A percentile compares a stretch with the other conserved stretches of the same genome.
Conservation (phyloP, 163 green algal genomes). For the Scenedesmus sp. region DNA sequence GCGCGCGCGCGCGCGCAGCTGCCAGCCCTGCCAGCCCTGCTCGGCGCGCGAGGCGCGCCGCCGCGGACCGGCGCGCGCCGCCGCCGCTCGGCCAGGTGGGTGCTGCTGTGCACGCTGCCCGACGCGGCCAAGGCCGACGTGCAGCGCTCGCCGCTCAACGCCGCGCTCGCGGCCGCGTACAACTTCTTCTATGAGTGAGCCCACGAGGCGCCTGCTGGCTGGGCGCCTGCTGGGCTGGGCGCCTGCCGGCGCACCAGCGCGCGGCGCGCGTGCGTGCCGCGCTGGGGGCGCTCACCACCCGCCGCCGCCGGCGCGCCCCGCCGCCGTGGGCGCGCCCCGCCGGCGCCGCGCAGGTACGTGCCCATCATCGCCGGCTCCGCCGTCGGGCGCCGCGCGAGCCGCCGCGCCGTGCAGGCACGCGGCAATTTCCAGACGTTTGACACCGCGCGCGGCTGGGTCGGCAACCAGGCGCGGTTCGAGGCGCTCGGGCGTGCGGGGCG, state of each 20-base stretch:
- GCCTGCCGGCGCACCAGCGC: background rate
- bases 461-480: conserved; percentile 37
- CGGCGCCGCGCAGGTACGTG: conserved; percentile 38
- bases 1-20: no score
- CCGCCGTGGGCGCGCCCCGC: no score
- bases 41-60: background rate
- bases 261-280: no score
- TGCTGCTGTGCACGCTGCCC: conserved; percentile 43
- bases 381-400: conserved; percentile 41
- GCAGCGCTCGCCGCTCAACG: conserved; percentile 16
- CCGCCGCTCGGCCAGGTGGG: conserved; percentile 24
- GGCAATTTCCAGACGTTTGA: conserved; percentile 49
- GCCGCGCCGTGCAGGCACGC: conserved; percentile 31
- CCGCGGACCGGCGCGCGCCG: background rate
- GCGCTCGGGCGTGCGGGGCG: conserved; percentile 8
- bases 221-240: background rate
- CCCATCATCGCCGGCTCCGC: conserved; percentile 47
- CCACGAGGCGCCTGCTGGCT: background rate
- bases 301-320: no score
- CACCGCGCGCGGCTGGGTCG: conserved; percentile 23
- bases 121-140: conserved; percentile 39
- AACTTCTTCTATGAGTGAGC: conserved; percentile 50
- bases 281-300: background rate
- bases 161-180: conserved; percentile 30
- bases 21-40: background rate